Evolutionary conservation across 108 stramenopile genomes (phyloP).

Genomic region (Pseudonitzschia pungens): DNA sequence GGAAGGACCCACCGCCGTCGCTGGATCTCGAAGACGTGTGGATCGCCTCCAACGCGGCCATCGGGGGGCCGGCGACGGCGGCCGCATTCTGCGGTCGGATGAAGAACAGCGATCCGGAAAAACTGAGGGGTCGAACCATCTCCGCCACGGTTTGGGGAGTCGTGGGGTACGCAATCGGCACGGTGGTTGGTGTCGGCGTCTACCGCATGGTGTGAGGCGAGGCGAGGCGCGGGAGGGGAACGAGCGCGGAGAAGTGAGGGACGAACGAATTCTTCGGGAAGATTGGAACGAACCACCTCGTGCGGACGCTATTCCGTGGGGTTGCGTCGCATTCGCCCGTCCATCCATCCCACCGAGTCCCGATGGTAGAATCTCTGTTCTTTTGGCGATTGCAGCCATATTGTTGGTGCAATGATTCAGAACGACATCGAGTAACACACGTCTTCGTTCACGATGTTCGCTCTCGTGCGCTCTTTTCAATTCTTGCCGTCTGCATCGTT

Average conservation of each 20-base stretch:
- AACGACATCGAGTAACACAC: too few relatives aligned
- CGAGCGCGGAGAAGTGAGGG: background rate
- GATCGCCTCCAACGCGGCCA: conserved; percentile 82
- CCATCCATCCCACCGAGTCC: too few relatives aligned
- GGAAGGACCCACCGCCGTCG: background rate
- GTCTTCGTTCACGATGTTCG: too few relatives aligned
- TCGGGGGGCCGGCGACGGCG: conserved; percentile 79
- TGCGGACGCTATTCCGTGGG: too few relatives aligned
- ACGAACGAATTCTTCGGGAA: too few relatives aligned
- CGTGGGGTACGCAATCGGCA: conserved; percentile 72
- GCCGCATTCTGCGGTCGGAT: conserved; percentile 65
- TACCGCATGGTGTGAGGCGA: conserved; percentile 24
- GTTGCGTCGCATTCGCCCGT: too few relatives aligned
- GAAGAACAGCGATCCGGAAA: conserved; percentile 22
- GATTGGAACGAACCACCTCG: too few relatives aligned
- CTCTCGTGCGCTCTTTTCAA: too few relatives aligned
- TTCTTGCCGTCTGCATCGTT: too few relatives aligned
- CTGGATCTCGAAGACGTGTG: conserved; percentile 58
- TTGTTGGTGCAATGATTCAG: too few relatives aligned
- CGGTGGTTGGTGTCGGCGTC: conserved; percentile 42
- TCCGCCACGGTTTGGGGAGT: conserved; percentile 75
- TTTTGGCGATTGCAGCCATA: too few relatives aligned
- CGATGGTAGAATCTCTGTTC: too few relatives aligned
- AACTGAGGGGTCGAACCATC: conserved; percentile 47
- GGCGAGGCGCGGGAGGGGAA: background rate